Base-by-base conservation (phyloP, 306 rosid genomes). In the Prinsepia uniflora region DNA sequence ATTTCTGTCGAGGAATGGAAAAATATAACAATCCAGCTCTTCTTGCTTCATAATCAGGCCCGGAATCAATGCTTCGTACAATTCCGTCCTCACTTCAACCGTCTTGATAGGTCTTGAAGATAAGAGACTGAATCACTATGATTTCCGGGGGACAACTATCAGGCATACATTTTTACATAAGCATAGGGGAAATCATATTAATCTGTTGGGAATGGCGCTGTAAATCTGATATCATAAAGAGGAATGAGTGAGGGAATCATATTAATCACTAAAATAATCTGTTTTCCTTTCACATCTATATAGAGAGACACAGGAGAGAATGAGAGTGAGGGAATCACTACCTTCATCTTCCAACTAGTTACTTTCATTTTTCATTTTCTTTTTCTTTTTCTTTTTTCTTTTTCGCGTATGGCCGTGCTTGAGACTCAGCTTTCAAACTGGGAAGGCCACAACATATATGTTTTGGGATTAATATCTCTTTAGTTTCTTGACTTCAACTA, bases 211-310 rank as follows among this genome's bases (percentile, higher is more conserved):
- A 34, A 60, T 41, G 41, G 36, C 20, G 66, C 42, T 6, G 52
- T 68, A 43, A 47, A 48, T 45, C 65, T 46, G n/a, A 63, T 19
- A 53, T 22, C 2, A 46, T 30, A 34, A 36, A n/a, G 19, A 58
- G 45, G 24, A 19, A 62, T 34, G n/a, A n/a, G n/a, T n/a, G n/a
- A n/a, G n/a, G n/a, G n/a, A n/a, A n/a, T n/a, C n/a, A n/a, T n/a
- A n/a, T n/a, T n/a, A n/a, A n/a, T n/a, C n/a, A n/a, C n/a, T n/a
- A n/a, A n/a, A 89, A 90, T 77, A 78, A 81, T 75, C 63, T 46
- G 78, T 83, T 80, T 43, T 83, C 85, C 79, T 71, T 77, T 79
- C 84, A 81, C 79, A 79, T 84, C 84, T 78, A 61, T 82, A 78
- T 78, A 78, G 73, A 72, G 62, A 50, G 46, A 5, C 48, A 9